Base-by-base conservation (phyloP, 352 stramenopile genomes). In the Phytopythium montanum region DNA sequence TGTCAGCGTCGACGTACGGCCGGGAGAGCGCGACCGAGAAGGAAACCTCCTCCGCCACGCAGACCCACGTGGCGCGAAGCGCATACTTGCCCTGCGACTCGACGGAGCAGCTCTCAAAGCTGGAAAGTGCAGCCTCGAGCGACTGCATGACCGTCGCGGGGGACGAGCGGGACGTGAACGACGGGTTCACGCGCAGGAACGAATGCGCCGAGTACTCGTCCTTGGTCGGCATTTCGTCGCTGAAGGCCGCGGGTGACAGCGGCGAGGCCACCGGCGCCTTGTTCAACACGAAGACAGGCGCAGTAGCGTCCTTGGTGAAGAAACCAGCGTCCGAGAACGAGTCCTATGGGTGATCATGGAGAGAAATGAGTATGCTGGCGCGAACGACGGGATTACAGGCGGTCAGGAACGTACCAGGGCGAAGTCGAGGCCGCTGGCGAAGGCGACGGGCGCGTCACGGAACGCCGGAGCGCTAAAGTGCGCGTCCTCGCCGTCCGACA, bases 1-100 rank as follows among this genome's bases (percentile, higher is more conserved):
- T 65, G 18, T 41, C 42, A 7, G 52, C 44, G 6, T 54, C 41
- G 39, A 56, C 42, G n/a, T 59, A 59, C 25, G 79, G 54, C 53
- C 85, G 72, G 39, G 70, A 73, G 57, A 92, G 65, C 26, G 73
- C 61, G 56, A 90, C 65, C 18, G 58, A 66, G 62, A 92, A 87
- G 18, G 54, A 61, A n/a, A 92, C 74, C 60, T 87, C 72, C 53
- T 92, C 80, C 2, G 78, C 82, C 14, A 90, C 80, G 54, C 81
- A 80, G 12, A 92, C 59, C 67, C 78, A 85, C 52, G 62, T 68
- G 21, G 77, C 82, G 23, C 69, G 58, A 13, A 90, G 57, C 9
- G 71, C 71, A 77, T 76, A 90, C 6, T 58, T 54, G 52, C 70
- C 65, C 48, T 74, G 57, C 14, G 69, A 50, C 2, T 72, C 55